Conservation (phyloP, 1,139 yeast genomes). For the Dujonia santamariae region DNA sequence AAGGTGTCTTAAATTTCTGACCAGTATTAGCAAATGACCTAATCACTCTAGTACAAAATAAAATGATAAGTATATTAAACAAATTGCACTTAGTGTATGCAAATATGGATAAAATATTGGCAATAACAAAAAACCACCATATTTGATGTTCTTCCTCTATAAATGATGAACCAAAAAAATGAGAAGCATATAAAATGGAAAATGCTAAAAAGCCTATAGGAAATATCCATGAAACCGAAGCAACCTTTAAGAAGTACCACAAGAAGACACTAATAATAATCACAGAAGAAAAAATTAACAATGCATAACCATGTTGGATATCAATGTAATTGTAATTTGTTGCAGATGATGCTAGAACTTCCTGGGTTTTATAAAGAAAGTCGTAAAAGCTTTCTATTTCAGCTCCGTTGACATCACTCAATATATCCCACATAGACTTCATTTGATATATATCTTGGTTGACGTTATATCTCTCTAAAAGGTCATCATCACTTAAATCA, state of each 20-base stretch:
- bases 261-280: slow-evolving; percentile 17
- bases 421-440: background rate
- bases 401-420: background rate
- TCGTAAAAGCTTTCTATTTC: slow-evolving; percentile 19
- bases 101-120: slow-evolving; percentile 17
- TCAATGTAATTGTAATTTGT: slow-evolving; percentile 65
- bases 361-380: slow-evolving; percentile 52
- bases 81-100: slow-evolving; percentile 6
- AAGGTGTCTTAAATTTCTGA: slow-evolving; percentile 59
- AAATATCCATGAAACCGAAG: background rate
- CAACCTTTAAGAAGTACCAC: slow-evolving; percentile 13
- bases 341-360: slow-evolving; percentile 58
- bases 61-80: slow-evolving; percentile 28
- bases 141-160: slow-evolving; percentile 97
- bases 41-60: slow-evolving; percentile 53
- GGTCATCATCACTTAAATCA: slow-evolving; percentile 1
- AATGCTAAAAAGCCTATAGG: slow-evolving; percentile 21
- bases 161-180: slow-evolving; percentile 84
- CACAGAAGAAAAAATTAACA: slow-evolving; percentile 29
- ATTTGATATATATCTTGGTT: background rate
- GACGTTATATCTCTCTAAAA: background rate
- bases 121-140: slow-evolving; percentile 80
- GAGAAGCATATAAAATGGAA: slow-evolving; percentile 46
- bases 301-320: slow-evolving; percentile 46
- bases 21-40: slow-evolving; percentile 92